These are phyloP conservation scores for Cordyceps farinosa DNA, from an alignment of 2,329 filamentous ascomycete genomes.

Conservation along the genomic window DNA sequence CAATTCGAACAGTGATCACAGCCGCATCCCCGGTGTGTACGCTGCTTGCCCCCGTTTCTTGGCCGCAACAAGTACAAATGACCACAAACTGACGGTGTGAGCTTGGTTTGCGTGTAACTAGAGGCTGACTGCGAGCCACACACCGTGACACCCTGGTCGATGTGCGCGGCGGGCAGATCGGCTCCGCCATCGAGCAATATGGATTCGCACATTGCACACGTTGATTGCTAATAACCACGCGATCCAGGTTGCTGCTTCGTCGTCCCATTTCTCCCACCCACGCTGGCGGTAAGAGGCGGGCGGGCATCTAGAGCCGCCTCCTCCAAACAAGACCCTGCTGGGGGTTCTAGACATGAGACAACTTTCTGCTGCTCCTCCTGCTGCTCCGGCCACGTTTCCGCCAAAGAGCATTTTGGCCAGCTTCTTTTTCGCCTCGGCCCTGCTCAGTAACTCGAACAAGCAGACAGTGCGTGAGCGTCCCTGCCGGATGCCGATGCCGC, in stretches of 20 bases:
- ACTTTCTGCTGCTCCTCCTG: not conserved
- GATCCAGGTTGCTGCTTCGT: not conserved
- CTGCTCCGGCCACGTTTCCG: not conserved
- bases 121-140: not conserved
- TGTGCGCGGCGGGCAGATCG: not conserved
- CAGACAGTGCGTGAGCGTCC: not conserved
- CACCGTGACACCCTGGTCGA: not conserved
- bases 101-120: not conserved
- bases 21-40: not conserved
- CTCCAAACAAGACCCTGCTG: not conserved
- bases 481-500: not conserved
- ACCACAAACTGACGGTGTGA: not conserved
- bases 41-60: not conserved
- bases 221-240: not conserved
- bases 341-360: conserved; percentile 1
- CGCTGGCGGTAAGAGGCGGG: conserved; percentile 3
- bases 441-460: not conserved
- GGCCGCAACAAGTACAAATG: not conserved
- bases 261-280: not conserved
- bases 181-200: not conserved
- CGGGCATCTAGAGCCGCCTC: not conserved
- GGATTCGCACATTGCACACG: not conserved
- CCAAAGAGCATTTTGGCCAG: not conserved
- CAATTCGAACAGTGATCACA: not conserved
- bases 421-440: not conserved